Evolutionary conservation across 73 alveolate species (phyloP).

Genomic region (Tetrahymena malaccensis): DNA sequence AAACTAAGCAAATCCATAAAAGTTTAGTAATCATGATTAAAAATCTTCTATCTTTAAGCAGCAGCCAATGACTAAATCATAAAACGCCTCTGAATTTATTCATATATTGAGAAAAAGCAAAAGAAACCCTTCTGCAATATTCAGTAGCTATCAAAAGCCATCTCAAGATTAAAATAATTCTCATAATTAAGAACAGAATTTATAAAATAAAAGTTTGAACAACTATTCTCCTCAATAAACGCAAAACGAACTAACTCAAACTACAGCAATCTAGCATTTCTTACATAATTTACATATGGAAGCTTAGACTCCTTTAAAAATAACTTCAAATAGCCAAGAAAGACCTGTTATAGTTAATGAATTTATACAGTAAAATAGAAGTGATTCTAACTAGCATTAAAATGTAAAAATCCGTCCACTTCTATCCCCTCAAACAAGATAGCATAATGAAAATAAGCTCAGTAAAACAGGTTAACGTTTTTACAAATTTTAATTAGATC

Average conservation of each 20-base stretch:
- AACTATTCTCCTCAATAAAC: not conserved
- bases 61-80: not conserved
- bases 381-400: not conserved
- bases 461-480: not conserved
- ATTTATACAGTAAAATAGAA: not conserved
- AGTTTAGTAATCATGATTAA: not conserved
- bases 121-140: not conserved
- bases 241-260: not conserved
- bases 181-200: not conserved
- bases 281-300: not conserved
- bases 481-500: not conserved
- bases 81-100: not conserved
- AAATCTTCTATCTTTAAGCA: not conserved
- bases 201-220: not conserved
- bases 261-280: not conserved
- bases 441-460: not conserved
- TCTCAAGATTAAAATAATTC: not conserved
- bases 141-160: not conserved
- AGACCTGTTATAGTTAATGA: not conserved
- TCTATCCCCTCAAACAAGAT: not conserved
- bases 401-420: not conserved
- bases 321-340: not conserved
- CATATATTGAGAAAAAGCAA: not conserved
- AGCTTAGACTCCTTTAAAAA: not conserved
- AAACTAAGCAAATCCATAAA: not conserved